These are phyloP conservation scores for Sporothrix mexicana DNA, from an alignment of 2,329 filamentous ascomycete genomes.

Conservation along the genomic window DNA sequence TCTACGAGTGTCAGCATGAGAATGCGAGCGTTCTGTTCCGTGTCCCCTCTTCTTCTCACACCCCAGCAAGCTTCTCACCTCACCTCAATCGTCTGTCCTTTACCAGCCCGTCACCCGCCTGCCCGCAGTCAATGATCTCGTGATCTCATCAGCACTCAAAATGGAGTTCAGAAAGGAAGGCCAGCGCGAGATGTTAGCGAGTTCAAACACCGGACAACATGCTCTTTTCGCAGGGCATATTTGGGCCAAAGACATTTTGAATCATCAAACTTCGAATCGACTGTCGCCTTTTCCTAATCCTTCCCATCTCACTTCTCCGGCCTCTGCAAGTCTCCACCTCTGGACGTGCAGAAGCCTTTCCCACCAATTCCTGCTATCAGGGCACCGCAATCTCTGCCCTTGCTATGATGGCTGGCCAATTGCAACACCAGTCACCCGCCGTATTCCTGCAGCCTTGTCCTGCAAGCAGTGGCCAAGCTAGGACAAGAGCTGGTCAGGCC, in stretches of 20 bases:
- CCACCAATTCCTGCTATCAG: neutral
- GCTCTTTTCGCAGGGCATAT: neutral
- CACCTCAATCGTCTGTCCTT: neutral
- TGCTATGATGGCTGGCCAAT: neutral
- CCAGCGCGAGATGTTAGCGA: no score
- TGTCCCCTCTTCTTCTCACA: no score
- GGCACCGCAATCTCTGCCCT: neutral
- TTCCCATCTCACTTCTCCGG: neutral
- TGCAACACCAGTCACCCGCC: neutral
- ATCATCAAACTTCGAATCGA: neutral
- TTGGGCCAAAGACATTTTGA: neutral
- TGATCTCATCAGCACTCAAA: neutral
- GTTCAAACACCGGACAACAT: no score
- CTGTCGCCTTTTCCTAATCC: neutral
- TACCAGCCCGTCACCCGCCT: neutral
- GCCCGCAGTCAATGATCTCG: neutral
- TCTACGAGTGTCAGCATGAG: no score
- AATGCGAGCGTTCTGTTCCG: no score
- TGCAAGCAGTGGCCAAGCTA: neutral
- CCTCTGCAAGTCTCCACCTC: neutral
- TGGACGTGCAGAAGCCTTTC: no score
- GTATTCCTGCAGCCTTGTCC: neutral
- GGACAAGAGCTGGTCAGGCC: neutral
- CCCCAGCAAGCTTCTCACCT: neutral
- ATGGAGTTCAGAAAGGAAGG: neutral